phyloP scores from a whole-genome alignment of 495 filamentous ascomycete genomes.

The Hyaloscypha hepaticicola region DNA sequence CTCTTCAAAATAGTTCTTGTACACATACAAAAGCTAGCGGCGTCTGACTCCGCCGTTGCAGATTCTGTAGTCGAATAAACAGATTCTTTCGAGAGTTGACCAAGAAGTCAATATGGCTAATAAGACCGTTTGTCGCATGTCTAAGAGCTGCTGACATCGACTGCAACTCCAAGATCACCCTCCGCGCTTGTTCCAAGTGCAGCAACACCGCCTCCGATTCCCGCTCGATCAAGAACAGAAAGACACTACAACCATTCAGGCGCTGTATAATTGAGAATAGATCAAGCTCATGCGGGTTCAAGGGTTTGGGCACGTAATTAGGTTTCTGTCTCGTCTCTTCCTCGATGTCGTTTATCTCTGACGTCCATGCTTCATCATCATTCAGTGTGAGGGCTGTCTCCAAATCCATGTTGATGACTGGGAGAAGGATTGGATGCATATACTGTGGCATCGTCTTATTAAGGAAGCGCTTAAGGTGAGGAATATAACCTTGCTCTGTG shows the following conservation, averaged over 20 bases:
- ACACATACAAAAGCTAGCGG: constrained; percentile 1
- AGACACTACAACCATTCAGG: background rate
- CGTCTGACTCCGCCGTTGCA: background rate
- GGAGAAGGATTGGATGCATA: background rate
- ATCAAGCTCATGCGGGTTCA: background rate
- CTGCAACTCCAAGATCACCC: background rate
- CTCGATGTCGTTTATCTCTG: background rate
- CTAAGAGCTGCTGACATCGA: background rate
- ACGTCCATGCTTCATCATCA: background rate
- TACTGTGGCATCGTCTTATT: background rate
- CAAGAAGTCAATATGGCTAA: background rate
- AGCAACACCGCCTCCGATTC: background rate
- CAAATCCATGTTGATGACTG: background rate
- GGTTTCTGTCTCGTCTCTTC: background rate
- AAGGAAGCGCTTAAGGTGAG: constrained; percentile 3
- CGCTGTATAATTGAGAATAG: background rate
- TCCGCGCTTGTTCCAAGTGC: background rate
- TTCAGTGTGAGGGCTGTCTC: background rate
- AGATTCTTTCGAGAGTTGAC: background rate
- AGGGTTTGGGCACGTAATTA: background rate
- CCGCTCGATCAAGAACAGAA: background rate
- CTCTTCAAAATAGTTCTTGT: no score
- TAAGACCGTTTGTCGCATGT: background rate
- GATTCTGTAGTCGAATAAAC: background rate
- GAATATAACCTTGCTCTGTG: background rate